Evolutionary conservation across 2,329 filamentous ascomycete species (phyloP).

Genomic region (Venturia carpophila): DNA sequence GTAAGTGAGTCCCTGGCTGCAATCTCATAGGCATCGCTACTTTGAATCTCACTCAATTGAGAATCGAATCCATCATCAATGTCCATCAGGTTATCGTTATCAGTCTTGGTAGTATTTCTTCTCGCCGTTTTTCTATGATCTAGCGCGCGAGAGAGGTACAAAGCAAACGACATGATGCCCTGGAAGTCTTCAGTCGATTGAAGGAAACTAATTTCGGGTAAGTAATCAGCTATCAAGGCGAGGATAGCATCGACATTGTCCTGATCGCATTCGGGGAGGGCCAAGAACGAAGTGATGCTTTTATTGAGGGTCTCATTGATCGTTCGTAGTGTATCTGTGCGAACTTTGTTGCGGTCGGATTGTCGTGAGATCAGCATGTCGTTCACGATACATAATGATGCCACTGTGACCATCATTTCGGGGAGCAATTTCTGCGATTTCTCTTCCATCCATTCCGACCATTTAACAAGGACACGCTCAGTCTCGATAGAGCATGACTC

Average conservation of each 20-base stretch:
- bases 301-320: constrained; percentile 25
- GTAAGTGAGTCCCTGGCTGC: constrained; percentile 3
- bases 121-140: constrained; percentile 6
- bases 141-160: constrained; percentile 29
- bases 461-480: constrained; percentile 38
- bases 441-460: constrained; percentile 36
- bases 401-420: constrained; percentile 44
- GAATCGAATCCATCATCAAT: constrained; percentile 58
- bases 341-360: constrained; percentile 22
- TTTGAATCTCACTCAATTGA: constrained; percentile 30
- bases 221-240: constrained; percentile 28
- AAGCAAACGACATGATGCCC: constrained; percentile 28
- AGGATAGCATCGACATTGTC: constrained; percentile 39
- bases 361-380: constrained; percentile 25
- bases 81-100: constrained; percentile 52
- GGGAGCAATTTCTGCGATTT: constrained; percentile 40
- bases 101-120: constrained; percentile 18
- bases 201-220: constrained; percentile 27
- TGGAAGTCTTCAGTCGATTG: constrained; percentile 10
- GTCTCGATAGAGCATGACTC: constrained; percentile 41
- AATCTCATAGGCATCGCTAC: not conserved
- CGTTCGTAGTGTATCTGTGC: constrained; percentile 25
- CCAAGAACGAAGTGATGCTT: constrained; percentile 30
- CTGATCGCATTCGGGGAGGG: constrained; percentile 33
- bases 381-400: constrained; percentile 40